These are phyloP conservation scores for Populus pruinosa DNA, from an alignment of 345 rosid species.

Conservation along the genomic window DNA sequence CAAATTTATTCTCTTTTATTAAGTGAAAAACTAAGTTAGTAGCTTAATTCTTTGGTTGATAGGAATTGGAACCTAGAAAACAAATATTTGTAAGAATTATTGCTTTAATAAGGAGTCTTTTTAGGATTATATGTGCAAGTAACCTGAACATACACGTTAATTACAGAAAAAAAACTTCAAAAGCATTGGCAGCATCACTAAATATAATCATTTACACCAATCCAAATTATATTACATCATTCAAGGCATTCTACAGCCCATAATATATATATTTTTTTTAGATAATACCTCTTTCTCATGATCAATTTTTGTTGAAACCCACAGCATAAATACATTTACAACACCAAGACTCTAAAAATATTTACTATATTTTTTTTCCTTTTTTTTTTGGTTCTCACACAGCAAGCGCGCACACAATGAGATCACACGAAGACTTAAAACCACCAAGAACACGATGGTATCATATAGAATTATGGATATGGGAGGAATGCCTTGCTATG, in stretches of 20 bases:
- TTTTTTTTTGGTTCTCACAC: background rate
- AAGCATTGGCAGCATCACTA: background rate
- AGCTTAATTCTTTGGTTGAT: background rate
- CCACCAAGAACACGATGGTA: conserved; percentile 11
- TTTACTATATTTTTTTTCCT: background rate
- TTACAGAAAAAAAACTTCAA: background rate
- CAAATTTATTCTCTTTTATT: no score
- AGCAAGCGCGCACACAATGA: background rate
- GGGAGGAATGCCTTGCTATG: background rate
- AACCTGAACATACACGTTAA: no score
- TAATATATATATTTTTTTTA: background rate
- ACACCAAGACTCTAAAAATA: background rate
- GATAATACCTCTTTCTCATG: background rate
- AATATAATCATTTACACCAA: background rate
- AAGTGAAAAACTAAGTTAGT: no score
- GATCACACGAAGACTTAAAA: background rate
- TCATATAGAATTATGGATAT: conserved; percentile 18
- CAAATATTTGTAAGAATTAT: background rate
- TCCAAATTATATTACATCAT: background rate
- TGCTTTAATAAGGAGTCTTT: background rate
- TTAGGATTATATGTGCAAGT: no score
- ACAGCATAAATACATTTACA: background rate
- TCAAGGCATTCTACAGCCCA: background rate
- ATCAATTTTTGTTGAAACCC: no score
- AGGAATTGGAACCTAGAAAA: background rate